Percentiles rank a stretch among this genome's conserved stretches.
phyloP scores from a whole-genome alignment of 345 rosid genomes.

The Kernera saxatilis region DNA sequence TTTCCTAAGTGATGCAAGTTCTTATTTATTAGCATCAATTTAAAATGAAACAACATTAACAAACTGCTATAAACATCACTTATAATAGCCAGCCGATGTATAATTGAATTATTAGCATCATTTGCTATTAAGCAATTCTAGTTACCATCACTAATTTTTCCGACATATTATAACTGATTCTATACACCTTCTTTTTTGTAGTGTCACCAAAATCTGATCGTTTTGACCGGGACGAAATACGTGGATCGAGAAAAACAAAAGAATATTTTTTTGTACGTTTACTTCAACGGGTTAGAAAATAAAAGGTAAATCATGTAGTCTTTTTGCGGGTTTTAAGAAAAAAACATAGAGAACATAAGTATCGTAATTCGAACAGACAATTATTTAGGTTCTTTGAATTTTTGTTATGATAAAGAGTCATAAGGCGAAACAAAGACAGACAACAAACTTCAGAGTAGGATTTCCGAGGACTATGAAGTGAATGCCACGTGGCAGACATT shows the following conservation, averaged over 20 bases:
- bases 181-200: too few relatives aligned
- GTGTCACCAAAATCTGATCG: not conserved
- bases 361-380: not conserved
- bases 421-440: not conserved
- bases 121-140: too few relatives aligned
- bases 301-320: not conserved
- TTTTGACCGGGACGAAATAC: not conserved
- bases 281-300: not conserved
- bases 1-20: too few relatives aligned
- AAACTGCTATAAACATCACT: too few relatives aligned
- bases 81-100: too few relatives aligned
- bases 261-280: not conserved
- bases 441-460: too few relatives aligned
- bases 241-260: not conserved
- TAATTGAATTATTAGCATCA: too few relatives aligned
- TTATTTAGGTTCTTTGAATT: not conserved
- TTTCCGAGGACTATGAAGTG: not conserved
- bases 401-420: not conserved
- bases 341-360: not conserved
- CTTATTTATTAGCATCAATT: too few relatives aligned
- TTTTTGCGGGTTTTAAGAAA: not conserved
- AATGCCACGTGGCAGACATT: slow-evolving; percentile 10
- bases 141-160: too few relatives aligned
- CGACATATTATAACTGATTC: too few relatives aligned
- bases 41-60: too few relatives aligned